Evolutionary conservation across 192 early-diverging fungal species (phyloP).

Genomic region (Piromyces finnis): DNA sequence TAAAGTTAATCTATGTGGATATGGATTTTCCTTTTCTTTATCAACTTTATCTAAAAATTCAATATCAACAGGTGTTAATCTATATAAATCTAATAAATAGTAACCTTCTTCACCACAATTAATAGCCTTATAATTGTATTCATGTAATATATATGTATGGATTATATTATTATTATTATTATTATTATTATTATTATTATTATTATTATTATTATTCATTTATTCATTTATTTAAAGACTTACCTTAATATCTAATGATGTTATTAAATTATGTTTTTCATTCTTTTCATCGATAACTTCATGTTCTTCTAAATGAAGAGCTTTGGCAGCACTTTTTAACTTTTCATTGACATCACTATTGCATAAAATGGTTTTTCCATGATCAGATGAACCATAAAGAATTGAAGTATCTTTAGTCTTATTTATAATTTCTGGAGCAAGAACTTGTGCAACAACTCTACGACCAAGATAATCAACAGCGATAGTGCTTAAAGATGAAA

Average conservation of each 20-base stretch:
- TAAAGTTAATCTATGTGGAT: slow-evolving; percentile 72
- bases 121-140: slow-evolving; percentile 29
- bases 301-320: slow-evolving; percentile 66
- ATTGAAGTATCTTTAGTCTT: slow-evolving; percentile 13
- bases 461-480: slow-evolving; percentile 84
- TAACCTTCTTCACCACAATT: slow-evolving; percentile 76
- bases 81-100: slow-evolving; percentile 85
- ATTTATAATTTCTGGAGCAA: slow-evolving; percentile 64
- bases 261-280: slow-evolving; percentile 41
- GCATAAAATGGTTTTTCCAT: slow-evolving; percentile 45
- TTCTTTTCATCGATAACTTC: slow-evolving; percentile 49
- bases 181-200: background rate
- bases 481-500: slow-evolving; percentile 75
- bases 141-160: too few relatives aligned
- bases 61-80: slow-evolving; percentile 77
- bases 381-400: slow-evolving; percentile 83
- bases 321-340: slow-evolving; percentile 49
- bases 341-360: slow-evolving; percentile 60
- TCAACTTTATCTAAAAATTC: slow-evolving; percentile 40
- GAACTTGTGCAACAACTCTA: slow-evolving; percentile 80
- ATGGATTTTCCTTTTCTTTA: slow-evolving; percentile 49
- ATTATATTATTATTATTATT: too few relatives aligned
- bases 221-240: background rate
- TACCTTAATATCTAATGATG: slow-evolving; percentile 73
- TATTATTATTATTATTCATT: too few relatives aligned